Base-by-base conservation (phyloP, 331 rosid species). In the Malus hybrid region DNA sequence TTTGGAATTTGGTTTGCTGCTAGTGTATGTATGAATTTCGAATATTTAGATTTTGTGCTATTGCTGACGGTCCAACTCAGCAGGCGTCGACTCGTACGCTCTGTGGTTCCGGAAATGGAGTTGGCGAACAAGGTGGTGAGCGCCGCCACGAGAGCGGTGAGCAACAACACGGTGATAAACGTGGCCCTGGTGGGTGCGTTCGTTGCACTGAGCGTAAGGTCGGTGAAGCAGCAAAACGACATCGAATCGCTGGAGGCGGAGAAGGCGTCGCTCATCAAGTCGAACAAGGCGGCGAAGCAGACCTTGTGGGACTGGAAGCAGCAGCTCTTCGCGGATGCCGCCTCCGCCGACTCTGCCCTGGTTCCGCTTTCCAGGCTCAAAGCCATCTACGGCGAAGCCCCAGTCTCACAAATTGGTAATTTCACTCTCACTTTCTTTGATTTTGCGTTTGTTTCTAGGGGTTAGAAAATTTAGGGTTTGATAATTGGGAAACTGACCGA, bases 281-380 rank as follows among this genome's bases (percentile, higher is more conserved):
- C 90, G 59, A 93, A 90, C 80, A 93, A 90, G 84, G 82, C 88
- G 62, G 54, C 88, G 79, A 88, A 82, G 78, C 89, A 81, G 73
- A 48, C 94, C 55, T 69, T 91, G 70, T 93, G 96, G 97, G 84
- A 86, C 69, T 88, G 96, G 97, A 93, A 91, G 80, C 94, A 93
- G 57, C 89, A 87, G 85, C 93, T 93, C 34, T 88, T 57, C 71
- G 81, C 93, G 6, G 96, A 89, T 69, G 91, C 97, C 14, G 67
- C 84, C n/a, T 69, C 84, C 0, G 33, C 79, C 10, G 93, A 86
- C 28, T 72, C 88, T 10, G 81, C 91, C 2, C 22, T 69, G 32
- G 86, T 93, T 32, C 89, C 98, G 7, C 83, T 91, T n/a, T 48
- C 86, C 19, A 89, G 87, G 71, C 86, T 93, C 76, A 83, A 78